Percentiles rank a stretch among this genome's conserved stretches.
These are phyloP conservation scores for Begonia peltatifolia DNA, from an alignment of 306 rosid species.

Conservation along the genomic window DNA sequence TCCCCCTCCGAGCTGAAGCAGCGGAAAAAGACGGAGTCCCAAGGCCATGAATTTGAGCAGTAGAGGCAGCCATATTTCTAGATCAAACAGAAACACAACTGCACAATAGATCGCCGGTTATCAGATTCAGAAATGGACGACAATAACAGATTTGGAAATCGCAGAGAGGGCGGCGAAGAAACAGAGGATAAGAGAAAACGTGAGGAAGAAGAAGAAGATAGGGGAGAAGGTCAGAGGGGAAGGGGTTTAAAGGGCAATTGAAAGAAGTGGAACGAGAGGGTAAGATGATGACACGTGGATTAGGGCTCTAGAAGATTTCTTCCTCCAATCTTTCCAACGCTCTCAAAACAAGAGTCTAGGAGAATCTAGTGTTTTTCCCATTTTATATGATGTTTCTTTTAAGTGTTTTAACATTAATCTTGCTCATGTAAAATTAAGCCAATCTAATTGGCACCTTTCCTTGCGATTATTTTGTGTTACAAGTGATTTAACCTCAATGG, in stretches of 20 bases:
- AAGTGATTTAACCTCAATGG: no score
- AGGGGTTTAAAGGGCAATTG: conserved; percentile 6
- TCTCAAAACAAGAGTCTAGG: neutral
- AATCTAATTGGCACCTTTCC: no score
- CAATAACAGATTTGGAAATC: neutral
- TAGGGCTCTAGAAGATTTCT: conserved; percentile 11
- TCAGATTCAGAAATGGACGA: neutral
- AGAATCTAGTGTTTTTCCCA: no score
- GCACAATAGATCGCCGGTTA: neutral
- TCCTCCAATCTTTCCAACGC: neutral
- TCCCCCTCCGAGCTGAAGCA: conserved; percentile 15
- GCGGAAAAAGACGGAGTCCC: conserved; percentile 31
- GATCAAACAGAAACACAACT: neutral
- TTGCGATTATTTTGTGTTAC: no score
- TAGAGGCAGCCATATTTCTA: conserved; percentile 34
- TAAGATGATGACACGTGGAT: conserved; percentile 12
- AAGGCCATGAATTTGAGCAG: conserved; percentile 65
- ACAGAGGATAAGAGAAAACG: neutral
- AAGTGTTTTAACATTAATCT: no score
- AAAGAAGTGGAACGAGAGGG: conserved; percentile 4
- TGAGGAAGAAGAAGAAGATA: conserved; percentile 1
- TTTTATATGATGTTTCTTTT: no score
- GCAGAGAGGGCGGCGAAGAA: neutral
- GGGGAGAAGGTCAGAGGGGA: neutral
- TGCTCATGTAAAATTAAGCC: no score